Percentiles rank a stretch among this genome's conserved stretches.
These are phyloP conservation scores for Botryotinia convoluta DNA, from an alignment of 2,329 filamentous ascomycete genomes.

Conservation along the genomic window DNA sequence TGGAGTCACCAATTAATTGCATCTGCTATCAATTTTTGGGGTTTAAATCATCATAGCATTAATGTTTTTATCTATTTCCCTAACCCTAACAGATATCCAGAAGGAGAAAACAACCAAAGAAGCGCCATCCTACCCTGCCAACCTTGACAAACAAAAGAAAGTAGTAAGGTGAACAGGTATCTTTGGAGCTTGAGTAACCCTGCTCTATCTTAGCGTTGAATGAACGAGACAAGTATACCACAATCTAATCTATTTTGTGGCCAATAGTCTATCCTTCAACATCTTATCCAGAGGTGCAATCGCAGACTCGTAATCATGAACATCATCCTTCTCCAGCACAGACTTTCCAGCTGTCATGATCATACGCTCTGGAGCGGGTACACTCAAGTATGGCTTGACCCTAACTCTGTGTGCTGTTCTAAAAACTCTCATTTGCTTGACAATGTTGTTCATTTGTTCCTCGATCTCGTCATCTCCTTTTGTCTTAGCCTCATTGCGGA, in stretches of 20 bases:
- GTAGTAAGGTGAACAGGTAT: neutral
- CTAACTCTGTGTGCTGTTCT: slow-evolving; percentile 37
- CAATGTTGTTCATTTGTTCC: slow-evolving; percentile 34
- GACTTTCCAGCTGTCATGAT: slow-evolving; percentile 41
- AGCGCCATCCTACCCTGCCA: neutral
- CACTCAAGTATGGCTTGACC: slow-evolving; percentile 35
- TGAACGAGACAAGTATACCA: neutral
- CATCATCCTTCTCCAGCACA: slow-evolving; percentile 14
- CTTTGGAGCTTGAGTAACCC: neutral
- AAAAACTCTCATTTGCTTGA: slow-evolving; percentile 39
- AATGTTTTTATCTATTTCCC: neutral
- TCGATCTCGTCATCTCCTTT: slow-evolving; percentile 31
- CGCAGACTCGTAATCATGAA: slow-evolving; percentile 12
- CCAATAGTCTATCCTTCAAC: slow-evolving; percentile 11
- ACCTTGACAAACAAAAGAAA: neutral
- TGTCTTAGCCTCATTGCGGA: slow-evolving; percentile 4
- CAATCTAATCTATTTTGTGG: slow-evolving; percentile 10
- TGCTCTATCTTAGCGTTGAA: neutral
- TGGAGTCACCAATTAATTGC: neutral
- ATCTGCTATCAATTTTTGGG: neutral
- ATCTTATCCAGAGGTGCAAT: slow-evolving; percentile 19
- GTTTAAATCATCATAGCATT: neutral
- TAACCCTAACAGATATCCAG: neutral
- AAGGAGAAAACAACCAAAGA: neutral
- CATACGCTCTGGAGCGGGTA: slow-evolving; percentile 39